Percentiles rank a stretch among this genome's conserved stretches.
phyloP scores from a whole-genome alignment of 2,329 filamentous ascomycete genomes.

The Didymella lethalis region DNA sequence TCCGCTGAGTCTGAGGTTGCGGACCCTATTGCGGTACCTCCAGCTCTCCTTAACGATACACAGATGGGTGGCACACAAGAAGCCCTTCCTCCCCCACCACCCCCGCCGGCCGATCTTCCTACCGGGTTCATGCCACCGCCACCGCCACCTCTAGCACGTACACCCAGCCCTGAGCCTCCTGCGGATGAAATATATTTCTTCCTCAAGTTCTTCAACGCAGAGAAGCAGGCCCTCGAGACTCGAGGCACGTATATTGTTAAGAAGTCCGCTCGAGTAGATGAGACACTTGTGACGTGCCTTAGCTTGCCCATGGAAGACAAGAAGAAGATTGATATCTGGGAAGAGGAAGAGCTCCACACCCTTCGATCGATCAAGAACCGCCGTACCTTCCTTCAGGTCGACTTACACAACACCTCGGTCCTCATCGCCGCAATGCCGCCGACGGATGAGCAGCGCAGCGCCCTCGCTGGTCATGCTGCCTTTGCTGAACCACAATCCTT shows the following conservation, averaged over 20 bases:
- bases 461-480: conserved; percentile 43
- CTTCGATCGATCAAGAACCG: conserved; percentile 41
- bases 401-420: conserved; percentile 45
- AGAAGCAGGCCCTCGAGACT: conserved; percentile 45
- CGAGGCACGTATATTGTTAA: conserved; percentile 45
- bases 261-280: conserved; percentile 46
- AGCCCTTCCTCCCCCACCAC: conserved; percentile 33
- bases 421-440: conserved; percentile 43
- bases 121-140: conserved; percentile 28
- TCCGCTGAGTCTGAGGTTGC: neutral
- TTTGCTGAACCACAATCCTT: conserved; percentile 52
- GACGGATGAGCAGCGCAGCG: conserved; percentile 39
- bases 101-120: conserved; percentile 31
- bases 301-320: conserved; percentile 42
- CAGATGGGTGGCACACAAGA: conserved; percentile 50
- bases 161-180: conserved; percentile 33
- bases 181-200: conserved; percentile 53
- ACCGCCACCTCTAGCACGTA: conserved; percentile 29
- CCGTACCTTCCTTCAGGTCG: conserved; percentile 45
- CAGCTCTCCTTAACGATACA: conserved; percentile 39
- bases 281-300: conserved; percentile 42
- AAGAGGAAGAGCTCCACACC: conserved; percentile 53
- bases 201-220: conserved; percentile 51
- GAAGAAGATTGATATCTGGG: conserved; percentile 59
- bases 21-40: conserved; percentile 24